A percentile compares a stretch with the other conserved stretches of the same genome.
Evolutionary conservation across 441 rosid species (phyloP).

Genomic region (Gossypium davidsonii): DNA sequence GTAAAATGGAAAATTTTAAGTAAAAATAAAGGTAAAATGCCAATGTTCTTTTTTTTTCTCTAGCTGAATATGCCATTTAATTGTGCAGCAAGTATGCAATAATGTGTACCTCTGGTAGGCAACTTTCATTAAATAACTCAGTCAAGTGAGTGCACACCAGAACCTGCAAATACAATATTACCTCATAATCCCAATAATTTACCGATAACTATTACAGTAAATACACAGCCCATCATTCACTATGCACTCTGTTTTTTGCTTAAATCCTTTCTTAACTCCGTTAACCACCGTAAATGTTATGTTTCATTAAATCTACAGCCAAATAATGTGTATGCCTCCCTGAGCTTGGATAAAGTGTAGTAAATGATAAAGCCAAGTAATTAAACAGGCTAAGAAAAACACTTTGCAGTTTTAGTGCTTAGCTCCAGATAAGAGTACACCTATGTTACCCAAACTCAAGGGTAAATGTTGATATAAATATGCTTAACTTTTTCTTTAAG

Average conservation of each 20-base stretch:
- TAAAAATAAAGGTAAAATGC: neutral
- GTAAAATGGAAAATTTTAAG: neutral
- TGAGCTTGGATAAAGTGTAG: neutral
- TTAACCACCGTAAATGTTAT: neutral
- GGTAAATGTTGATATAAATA: neutral
- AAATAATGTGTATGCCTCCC: neutral
- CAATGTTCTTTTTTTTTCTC: neutral
- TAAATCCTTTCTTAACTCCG: neutral
- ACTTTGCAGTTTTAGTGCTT: neutral
- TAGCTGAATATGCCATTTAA: neutral
- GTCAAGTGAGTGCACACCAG: constrained; percentile 86
- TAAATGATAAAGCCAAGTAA: neutral
- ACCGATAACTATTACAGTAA: neutral
- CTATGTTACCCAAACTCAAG: neutral
- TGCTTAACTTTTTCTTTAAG: neutral
- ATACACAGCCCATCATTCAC: neutral
- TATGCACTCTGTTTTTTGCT: neutral
- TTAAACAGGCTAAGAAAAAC: neutral
- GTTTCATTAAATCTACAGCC: neutral
- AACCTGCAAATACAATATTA: constrained; percentile 43
- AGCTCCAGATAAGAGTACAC: neutral
- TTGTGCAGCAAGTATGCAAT: constrained; percentile 2
- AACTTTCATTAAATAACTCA: constrained; percentile 64
- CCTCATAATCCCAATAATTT: neutral
- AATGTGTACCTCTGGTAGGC: constrained; percentile 64